Evolutionary conservation across 495 filamentous ascomycete species (phyloP), one percentile per base, ranked within the genome.

Genomic region (Hypoxylon lienhwacheense): DNA sequence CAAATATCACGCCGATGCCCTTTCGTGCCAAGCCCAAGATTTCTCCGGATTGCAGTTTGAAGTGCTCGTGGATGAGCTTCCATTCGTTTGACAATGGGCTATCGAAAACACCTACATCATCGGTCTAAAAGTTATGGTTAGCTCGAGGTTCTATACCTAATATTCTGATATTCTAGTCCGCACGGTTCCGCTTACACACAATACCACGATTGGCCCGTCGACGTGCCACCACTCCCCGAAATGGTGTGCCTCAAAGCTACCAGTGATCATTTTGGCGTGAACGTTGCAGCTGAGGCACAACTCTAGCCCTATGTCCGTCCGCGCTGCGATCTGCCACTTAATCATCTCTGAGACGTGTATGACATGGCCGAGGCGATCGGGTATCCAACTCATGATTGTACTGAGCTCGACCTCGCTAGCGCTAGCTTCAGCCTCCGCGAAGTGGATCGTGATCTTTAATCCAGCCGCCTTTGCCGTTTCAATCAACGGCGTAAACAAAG

Each of bases 21-120:
- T 74, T 78, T 43, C 74, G 74, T 31, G 78, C 80, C 7, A 92
- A 70, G 2, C 68, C 64, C 46, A 81, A 64, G 6, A 92, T 68
- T 39, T 87, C 79, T 1, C 66, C 53, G 26, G 74, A 72, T 21
- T 53, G 66, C 14, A 93, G 70, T 0, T 70, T 67, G 61, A 93
- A 93, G 63, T 90, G 82, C 66, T 87, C 66, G 2, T 86, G 82
- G 8, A 86, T 85, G 11, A 95, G 79, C 3, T 74, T 65, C 61
- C 91, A 91, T 61, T 95, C 90, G 54, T 90, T 85, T 8, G 86
- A 90, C n/a, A 92, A 69, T 0, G 80, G 77, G 66, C 86, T 90
- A 31, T 81, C 84, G 49, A 95, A 92, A 29, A 93, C 81, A 1
- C 89, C 90, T 15, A 95, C 88, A 69, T 95, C 89, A 69, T 95